Percentiles rank a stretch among this genome's conserved stretches.
phyloP scores from a whole-genome alignment of 768 basidiomycete genomes.

The Termitomyces sp. region DNA sequence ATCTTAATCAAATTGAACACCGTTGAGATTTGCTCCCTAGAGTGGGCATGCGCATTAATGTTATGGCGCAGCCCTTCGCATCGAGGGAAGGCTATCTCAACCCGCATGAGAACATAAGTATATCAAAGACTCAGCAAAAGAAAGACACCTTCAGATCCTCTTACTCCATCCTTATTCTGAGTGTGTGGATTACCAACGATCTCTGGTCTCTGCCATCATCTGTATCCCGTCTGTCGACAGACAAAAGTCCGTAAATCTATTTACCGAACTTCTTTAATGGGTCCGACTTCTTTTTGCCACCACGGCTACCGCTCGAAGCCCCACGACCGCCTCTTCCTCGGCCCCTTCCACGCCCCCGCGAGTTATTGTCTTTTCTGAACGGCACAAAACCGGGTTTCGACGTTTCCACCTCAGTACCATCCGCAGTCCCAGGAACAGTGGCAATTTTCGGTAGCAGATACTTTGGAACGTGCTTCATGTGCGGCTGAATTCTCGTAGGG shows the following conservation, averaged over 20 bases:
- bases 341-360: conserved; percentile 54
- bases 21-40: too few relatives aligned
- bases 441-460: conserved; percentile 87
- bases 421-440: conserved; percentile 45
- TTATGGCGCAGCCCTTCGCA: too few relatives aligned
- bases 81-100: too few relatives aligned
- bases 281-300: conserved; percentile 74
- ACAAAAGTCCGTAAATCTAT: conserved; percentile 17
- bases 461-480: conserved; percentile 94
- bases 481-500: conserved; percentile 84
- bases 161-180: background rate
- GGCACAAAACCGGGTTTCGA: conserved; percentile 60
- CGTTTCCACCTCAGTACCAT: conserved; percentile 19
- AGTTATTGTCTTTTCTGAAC: conserved; percentile 56
- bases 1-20: too few relatives aligned
- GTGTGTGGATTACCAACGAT: background rate
- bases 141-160: background rate
- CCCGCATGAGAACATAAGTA: too few relatives aligned
- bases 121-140: too few relatives aligned
- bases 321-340: conserved; percentile 56
- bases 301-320: conserved; percentile 45
- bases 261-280: conserved; percentile 76
- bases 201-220: background rate
- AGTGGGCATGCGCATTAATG: too few relatives aligned
- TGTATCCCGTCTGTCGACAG: background rate